These are phyloP conservation scores for Hortaea werneckii DNA, from an alignment of 2,329 filamentous ascomycete species.

Conservation along the genomic window DNA sequence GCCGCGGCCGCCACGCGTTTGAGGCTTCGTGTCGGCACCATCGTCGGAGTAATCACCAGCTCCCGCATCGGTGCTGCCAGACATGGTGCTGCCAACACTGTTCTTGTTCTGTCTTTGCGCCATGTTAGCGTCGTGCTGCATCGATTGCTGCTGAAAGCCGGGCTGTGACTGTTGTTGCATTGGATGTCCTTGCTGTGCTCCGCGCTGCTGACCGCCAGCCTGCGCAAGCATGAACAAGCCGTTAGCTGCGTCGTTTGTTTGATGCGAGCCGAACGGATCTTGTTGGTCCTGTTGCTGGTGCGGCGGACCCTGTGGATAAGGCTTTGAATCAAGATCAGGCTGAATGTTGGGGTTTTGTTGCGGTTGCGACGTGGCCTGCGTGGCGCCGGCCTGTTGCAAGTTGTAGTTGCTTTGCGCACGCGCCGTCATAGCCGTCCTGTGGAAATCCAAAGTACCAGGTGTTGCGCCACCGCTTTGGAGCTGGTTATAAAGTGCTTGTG, in stretches of 20 bases:
- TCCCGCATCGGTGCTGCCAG: conserved; percentile 31
- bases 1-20: conserved; percentile 50
- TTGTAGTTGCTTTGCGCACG: conserved; percentile 46
- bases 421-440: conserved; percentile 79
- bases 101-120: conserved; percentile 32
- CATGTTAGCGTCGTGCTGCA: conserved; percentile 17
- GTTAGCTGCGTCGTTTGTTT: conserved; percentile 87
- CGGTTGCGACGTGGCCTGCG: conserved; percentile 32
- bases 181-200: conserved; percentile 41
- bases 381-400: conserved; percentile 23
- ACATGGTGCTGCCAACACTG: conserved; percentile 52
- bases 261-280: conserved; percentile 74
- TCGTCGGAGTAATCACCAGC: conserved; percentile 64
- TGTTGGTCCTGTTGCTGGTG: conserved; percentile 29
- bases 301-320: conserved; percentile 47
- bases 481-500: conserved; percentile 70
- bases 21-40: conserved; percentile 51
- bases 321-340: conserved; percentile 30
- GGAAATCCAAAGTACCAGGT: conserved; percentile 85
- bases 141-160: conserved; percentile 33
- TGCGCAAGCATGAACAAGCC: conserved; percentile 85
- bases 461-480: conserved; percentile 74
- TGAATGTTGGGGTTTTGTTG: conserved; percentile 30
- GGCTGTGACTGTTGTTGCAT: conserved; percentile 33
- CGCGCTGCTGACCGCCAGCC: conserved; percentile 46